A percentile compares a stretch with the other conserved stretches of the same genome.
Conservation (phyloP, 352 stramenopile species). For the Phytophthora rubi region DNA sequence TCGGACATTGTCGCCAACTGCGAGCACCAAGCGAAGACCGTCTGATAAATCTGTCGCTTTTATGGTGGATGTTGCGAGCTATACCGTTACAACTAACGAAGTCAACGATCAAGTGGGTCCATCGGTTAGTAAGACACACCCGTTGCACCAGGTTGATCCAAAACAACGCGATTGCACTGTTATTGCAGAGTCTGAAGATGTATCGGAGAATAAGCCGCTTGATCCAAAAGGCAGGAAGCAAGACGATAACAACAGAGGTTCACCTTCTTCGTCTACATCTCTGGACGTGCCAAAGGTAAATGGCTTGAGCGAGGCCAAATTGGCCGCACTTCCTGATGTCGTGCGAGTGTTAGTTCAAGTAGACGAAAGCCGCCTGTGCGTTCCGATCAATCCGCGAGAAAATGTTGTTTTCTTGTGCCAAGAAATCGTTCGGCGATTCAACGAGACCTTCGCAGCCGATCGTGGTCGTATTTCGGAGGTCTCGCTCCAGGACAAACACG, state of each 20-base stretch:
- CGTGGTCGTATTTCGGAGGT: conserved; percentile 41
- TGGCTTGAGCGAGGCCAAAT: conserved; percentile 13
- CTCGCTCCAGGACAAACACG: conserved; percentile 63
- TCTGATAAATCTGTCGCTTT: conserved; percentile 20
- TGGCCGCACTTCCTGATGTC: conserved; percentile 41
- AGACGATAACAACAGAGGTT: not conserved
- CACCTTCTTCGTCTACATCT: not conserved
- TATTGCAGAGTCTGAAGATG: not conserved
- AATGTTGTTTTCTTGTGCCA: conserved; percentile 50
- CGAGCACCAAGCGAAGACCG: conserved; percentile 8
- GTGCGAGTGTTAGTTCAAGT: conserved; percentile 67
- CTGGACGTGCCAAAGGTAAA: conserved; percentile 11
- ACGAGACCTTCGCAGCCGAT: conserved; percentile 55
- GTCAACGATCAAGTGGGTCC: not conserved
- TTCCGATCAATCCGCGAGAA: conserved; percentile 63
- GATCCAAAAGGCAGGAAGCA: not conserved
- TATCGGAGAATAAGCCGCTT: conserved; percentile 1
- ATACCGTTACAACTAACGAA: conserved; percentile 17
- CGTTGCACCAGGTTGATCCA: conserved; percentile 1
- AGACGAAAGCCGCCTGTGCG: conserved; percentile 52
- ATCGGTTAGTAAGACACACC: conserved; percentile 9
- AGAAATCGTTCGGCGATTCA: conserved; percentile 67
- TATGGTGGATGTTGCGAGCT: conserved; percentile 19
- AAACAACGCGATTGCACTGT: not conserved
- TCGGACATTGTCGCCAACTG: conserved; percentile 22